These are phyloP conservation scores for Cadophora sp. DNA, from an alignment of 2,329 filamentous ascomycete species.

Conservation along the genomic window DNA sequence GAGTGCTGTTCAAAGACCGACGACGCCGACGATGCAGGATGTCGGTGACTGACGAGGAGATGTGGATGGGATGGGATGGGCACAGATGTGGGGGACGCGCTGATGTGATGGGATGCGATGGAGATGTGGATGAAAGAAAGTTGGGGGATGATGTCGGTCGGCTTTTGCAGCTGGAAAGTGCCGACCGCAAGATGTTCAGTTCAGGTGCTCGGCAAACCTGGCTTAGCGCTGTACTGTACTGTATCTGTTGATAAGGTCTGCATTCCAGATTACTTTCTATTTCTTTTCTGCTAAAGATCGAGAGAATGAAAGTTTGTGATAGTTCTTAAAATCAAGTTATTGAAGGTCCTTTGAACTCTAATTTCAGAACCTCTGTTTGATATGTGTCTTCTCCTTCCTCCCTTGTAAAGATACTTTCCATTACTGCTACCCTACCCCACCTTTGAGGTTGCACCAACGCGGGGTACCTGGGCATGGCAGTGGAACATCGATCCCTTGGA, in stretches of 20 bases:
- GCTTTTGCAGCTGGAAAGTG: background rate
- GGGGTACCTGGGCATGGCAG: background rate
- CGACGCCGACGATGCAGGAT: conserved; percentile 3
- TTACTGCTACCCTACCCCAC: background rate
- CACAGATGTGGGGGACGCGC: conserved; percentile 3
- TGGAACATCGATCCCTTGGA: too few relatives aligned
- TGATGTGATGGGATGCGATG: background rate
- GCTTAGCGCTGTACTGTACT: background rate
- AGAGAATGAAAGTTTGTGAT: background rate
- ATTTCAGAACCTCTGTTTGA: background rate
- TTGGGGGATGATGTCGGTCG: conserved; percentile 5
- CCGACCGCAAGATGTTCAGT: background rate
- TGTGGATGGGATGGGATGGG: background rate
- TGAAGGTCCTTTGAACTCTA: too few relatives aligned
- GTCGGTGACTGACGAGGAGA: conserved; percentile 8
- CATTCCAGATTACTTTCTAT: background rate
- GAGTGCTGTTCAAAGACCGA: background rate
- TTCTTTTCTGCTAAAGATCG: background rate
- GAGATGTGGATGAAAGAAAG: background rate
- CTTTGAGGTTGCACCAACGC: background rate
- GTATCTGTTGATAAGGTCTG: background rate
- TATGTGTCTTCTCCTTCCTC: background rate
- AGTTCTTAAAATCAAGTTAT: too few relatives aligned
- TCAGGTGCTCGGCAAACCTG: background rate
- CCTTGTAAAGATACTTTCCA: background rate